Evolutionary conservation across 2,329 filamentous ascomycete species (phyloP).

Genomic region (Huntiella decipiens): DNA sequence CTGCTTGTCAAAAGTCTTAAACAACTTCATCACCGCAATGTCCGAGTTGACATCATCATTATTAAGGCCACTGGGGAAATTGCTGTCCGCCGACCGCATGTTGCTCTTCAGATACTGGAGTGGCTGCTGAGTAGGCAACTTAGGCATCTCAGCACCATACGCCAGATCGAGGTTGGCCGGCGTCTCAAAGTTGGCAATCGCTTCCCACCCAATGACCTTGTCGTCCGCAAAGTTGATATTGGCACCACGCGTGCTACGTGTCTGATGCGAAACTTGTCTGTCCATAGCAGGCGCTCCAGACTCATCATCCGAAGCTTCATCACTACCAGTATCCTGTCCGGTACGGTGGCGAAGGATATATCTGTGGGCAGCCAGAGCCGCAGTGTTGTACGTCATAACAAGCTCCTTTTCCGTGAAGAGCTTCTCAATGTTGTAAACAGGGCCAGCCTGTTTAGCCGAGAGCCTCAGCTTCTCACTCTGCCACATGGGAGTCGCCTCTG

Average conservation of each 20-base stretch:
- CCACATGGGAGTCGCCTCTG: conserved; percentile 42
- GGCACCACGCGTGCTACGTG: conserved; percentile 40
- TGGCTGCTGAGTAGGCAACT: conserved; percentile 37
- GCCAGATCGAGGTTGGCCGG: conserved; percentile 39
- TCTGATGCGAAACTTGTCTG: conserved; percentile 43
- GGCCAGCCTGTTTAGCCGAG: conserved; percentile 35
- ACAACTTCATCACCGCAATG: conserved; percentile 37
- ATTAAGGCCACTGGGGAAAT: conserved; percentile 32
- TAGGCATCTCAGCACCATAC: conserved; percentile 33
- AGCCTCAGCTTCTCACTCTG: conserved; percentile 38
- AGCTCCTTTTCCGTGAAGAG: conserved; percentile 54
- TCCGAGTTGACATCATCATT: conserved; percentile 35
- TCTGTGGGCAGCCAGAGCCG: conserved; percentile 42
- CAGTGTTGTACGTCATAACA: conserved; percentile 43
- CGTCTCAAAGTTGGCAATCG: conserved; percentile 38
- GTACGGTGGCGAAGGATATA: conserved; percentile 38
- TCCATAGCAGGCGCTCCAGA: conserved; percentile 40
- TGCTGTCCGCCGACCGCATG: conserved; percentile 33
- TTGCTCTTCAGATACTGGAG: conserved; percentile 41
- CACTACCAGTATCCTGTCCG: conserved; percentile 21
- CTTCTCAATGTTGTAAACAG: conserved; percentile 48
- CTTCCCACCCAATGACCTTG: conserved; percentile 39
- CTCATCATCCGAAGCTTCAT: conserved; percentile 33
- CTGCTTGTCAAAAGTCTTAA: conserved; percentile 34
- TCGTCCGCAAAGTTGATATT: conserved; percentile 38